Evolutionary conservation across 192 early-diverging fungal species (phyloP).

Genomic region (Coemansia umbellata): DNA sequence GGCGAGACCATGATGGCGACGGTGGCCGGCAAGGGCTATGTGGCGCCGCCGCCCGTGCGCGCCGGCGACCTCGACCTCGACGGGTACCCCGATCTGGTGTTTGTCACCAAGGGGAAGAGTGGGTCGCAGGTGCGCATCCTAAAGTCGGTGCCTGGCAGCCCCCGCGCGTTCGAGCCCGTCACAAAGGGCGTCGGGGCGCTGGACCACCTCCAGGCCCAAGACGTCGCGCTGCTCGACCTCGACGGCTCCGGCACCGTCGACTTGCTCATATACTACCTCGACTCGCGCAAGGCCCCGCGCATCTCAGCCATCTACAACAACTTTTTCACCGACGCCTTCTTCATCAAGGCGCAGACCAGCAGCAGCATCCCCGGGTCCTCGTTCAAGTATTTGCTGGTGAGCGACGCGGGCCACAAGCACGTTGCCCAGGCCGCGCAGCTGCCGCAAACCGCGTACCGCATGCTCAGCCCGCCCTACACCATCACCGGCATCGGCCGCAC

Average conservation of each 20-base stretch:
- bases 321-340: slow-evolving; percentile 92
- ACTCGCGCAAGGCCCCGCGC: slow-evolving; percentile 30
- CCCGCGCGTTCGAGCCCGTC: slow-evolving; percentile 64
- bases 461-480: slow-evolving; percentile 74
- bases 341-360: slow-evolving; percentile 72
- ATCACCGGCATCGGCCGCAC: slow-evolving; percentile 88
- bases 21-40: slow-evolving; percentile 39
- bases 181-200: slow-evolving; percentile 62
- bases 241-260: slow-evolving; percentile 84
- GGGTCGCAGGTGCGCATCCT: slow-evolving; percentile 56
- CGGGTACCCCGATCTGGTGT: slow-evolving; percentile 84
- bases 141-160: slow-evolving; percentile 61
- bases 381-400: slow-evolving; percentile 84
- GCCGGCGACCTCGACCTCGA: slow-evolving; percentile 86
- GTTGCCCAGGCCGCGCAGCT: slow-evolving; percentile 77
- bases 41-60: slow-evolving; percentile 57
- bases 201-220: slow-evolving; percentile 48
- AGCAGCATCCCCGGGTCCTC: slow-evolving; percentile 70
- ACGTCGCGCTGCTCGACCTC: slow-evolving; percentile 83
- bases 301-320: slow-evolving; percentile 74
- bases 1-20: slow-evolving; percentile 47
- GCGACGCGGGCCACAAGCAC: slow-evolving; percentile 71
- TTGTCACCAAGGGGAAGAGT: slow-evolving; percentile 50
- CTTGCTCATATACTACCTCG: slow-evolving; percentile 62
- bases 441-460: slow-evolving; percentile 72